A percentile compares a stretch with the other conserved stretches of the same genome.
Conservation (phyloP, 345 rosid genomes). For the Salix purpurea region DNA sequence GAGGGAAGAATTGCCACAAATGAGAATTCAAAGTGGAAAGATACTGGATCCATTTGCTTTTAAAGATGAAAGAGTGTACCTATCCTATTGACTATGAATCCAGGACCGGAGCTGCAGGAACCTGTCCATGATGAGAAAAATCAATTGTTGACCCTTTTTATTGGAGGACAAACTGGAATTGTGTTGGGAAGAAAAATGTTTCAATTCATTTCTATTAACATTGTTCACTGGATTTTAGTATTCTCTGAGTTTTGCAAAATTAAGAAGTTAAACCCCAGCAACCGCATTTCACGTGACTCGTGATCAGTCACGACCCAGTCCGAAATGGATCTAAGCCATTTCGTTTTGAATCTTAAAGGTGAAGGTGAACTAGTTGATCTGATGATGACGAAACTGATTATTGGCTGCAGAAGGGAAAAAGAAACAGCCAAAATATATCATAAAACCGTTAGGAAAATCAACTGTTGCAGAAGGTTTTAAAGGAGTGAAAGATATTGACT, state of each 20-base stretch:
- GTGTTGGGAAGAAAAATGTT: slow-evolving; percentile 60
- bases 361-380: slow-evolving; percentile 54
- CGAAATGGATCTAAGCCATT: slow-evolving; percentile 47
- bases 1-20: slow-evolving; percentile 25
- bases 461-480: slow-evolving; percentile 37
- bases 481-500: slow-evolving; percentile 59
- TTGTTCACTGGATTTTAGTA: slow-evolving; percentile 36
- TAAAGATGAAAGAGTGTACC: slow-evolving; percentile 53
- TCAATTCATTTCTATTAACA: slow-evolving; percentile 46
- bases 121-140: slow-evolving; percentile 28
- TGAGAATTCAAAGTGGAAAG: slow-evolving; percentile 48
- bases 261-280: slow-evolving; percentile 13
- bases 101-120: slow-evolving; percentile 43
- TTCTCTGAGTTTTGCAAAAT: slow-evolving; percentile 21
- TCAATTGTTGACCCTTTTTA: slow-evolving; percentile 36
- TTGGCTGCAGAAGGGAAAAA: slow-evolving; percentile 47
- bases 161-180: slow-evolving; percentile 51
- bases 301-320: slow-evolving; percentile 20
- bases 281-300: slow-evolving; percentile 34
- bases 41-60: slow-evolving; percentile 58
- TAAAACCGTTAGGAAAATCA: slow-evolving; percentile 45
- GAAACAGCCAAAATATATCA: slow-evolving; percentile 52
- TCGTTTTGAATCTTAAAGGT: slow-evolving; percentile 79
- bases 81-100: slow-evolving; percentile 32
- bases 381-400: slow-evolving; percentile 51